Evolutionary conservation across 2,329 filamentous ascomycete genomes (phyloP).

Genomic region (Mollisia scopiformis): DNA sequence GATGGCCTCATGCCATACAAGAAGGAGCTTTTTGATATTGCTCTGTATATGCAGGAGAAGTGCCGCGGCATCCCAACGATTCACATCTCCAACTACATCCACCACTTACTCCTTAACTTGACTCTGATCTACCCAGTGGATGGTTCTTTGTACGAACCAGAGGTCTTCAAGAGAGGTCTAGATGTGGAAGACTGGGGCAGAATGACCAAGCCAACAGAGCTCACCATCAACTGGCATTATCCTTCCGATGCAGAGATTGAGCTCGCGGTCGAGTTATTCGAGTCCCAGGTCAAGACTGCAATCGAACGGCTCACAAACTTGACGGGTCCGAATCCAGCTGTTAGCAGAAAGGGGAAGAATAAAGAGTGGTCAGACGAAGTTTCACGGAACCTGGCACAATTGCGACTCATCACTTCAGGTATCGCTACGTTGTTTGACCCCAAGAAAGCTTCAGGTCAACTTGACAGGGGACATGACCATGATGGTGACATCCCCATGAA

Average conservation of each 20-base stretch:
- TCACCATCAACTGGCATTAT: slow-evolving; percentile 91
- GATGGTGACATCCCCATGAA: slow-evolving; percentile 49
- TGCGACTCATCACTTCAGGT: slow-evolving; percentile 88
- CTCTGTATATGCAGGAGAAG: slow-evolving; percentile 93
- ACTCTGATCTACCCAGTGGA: slow-evolving; percentile 95
- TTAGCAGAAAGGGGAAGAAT: slow-evolving; percentile 91
- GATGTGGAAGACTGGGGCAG: slow-evolving; percentile 84
- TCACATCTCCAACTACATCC: slow-evolving; percentile 96
- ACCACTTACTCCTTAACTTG: slow-evolving; percentile 91
- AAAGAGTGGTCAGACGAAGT: slow-evolving; percentile 99
- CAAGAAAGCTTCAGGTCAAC: slow-evolving; percentile 63
- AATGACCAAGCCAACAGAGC: slow-evolving; percentile 70
- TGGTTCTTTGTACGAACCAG: slow-evolving; percentile 83
- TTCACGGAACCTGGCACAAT: slow-evolving; percentile 82
- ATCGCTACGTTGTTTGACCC: slow-evolving; percentile 89
- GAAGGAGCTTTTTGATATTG: slow-evolving; percentile 86
- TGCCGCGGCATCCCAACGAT: slow-evolving; percentile 93
- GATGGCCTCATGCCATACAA: slow-evolving; percentile 88
- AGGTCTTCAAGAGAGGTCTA: slow-evolving; percentile 70
- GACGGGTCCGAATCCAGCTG: slow-evolving; percentile 78
- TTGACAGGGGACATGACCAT: slow-evolving; percentile 46
- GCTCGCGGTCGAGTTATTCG: slow-evolving; percentile 88
- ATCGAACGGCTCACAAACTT: slow-evolving; percentile 75
- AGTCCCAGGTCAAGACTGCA: slow-evolving; percentile 78
- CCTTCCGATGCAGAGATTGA: slow-evolving; percentile 79